These are phyloP conservation scores for Oxytropis ochrocephala DNA, from an alignment of 306 rosid species.

Conservation along the genomic window DNA sequence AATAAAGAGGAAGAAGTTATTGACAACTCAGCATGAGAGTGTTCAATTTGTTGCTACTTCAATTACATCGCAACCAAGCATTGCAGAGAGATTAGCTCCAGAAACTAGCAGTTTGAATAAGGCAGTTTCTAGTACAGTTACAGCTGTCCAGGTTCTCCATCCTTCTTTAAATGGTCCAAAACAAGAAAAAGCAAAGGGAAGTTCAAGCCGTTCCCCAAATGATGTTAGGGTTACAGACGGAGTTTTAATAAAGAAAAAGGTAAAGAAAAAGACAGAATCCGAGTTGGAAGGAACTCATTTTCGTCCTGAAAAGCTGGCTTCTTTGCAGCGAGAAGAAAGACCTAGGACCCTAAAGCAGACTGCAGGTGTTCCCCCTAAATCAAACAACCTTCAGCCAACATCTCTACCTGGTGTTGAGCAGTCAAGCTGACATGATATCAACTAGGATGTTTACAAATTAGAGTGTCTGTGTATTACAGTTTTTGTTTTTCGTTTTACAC, in stretches of 20 bases:
- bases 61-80: conserved; percentile 38
- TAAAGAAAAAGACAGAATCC: conserved; percentile 60
- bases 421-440: conserved; percentile 66
- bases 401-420: conserved; percentile 66
- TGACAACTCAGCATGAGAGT: conserved; percentile 44
- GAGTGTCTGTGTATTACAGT: conserved; percentile 23
- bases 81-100: conserved; percentile 45
- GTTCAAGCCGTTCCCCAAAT: conserved; percentile 44
- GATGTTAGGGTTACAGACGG: conserved; percentile 49
- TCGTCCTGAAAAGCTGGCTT: conserved; percentile 43
- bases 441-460: conserved; percentile 29
- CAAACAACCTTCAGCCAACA: conserved; percentile 51
- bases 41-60: conserved; percentile 42
- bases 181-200: conserved; percentile 66
- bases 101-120: conserved; percentile 52
- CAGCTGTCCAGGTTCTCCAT: conserved; percentile 37
- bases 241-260: conserved; percentile 42
- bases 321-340: conserved; percentile 54
- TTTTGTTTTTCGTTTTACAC: not conserved
- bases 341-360: conserved; percentile 52
- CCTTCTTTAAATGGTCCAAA: conserved; percentile 39
- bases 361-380: conserved; percentile 44
- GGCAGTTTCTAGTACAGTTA: conserved; percentile 34
- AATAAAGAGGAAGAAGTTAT: conserved; percentile 60
- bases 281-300: conserved; percentile 46